Evolutionary conservation across 768 basidiomycete species (phyloP).

Genomic region (Rhizopogon vesiculosus): DNA sequence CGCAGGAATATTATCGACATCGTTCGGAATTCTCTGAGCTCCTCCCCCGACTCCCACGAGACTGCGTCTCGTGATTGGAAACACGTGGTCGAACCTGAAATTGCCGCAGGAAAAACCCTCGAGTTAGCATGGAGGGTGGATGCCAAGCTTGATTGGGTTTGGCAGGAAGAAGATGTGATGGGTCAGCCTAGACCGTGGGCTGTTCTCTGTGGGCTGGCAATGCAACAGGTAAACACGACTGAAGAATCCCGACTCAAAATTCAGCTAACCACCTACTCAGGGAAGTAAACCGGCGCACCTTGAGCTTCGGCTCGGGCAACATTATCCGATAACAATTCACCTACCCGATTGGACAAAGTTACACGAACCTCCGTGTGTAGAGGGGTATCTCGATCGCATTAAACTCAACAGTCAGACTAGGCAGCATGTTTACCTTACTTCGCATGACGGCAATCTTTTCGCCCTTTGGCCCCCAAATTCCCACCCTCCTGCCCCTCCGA

Average conservation of each 20-base stretch:
- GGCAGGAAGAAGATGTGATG: slow-evolving; percentile 62
- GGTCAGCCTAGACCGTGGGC: slow-evolving; percentile 64
- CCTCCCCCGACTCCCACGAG: slow-evolving; percentile 24
- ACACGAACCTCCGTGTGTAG: slow-evolving; percentile 74
- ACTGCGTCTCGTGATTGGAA: slow-evolving; percentile 48
- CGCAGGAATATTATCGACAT: slow-evolving; percentile 58
- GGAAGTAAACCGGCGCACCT: slow-evolving; percentile 44
- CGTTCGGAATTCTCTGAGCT: slow-evolving; percentile 51
- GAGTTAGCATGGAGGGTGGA: slow-evolving; percentile 77
- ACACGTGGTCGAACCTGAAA: slow-evolving; percentile 47
- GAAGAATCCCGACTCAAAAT: neutral
- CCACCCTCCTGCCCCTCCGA: slow-evolving; percentile 69
- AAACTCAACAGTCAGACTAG: slow-evolving; percentile 51
- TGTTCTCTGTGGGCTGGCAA: slow-evolving; percentile 70
- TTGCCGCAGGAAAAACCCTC: slow-evolving; percentile 52
- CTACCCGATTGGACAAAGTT: slow-evolving; percentile 39
- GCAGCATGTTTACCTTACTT: slow-evolving; percentile 62
- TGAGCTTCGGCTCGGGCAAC: slow-evolving; percentile 73
- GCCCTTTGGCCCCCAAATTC: slow-evolving; percentile 45
- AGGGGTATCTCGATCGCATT: slow-evolving; percentile 81
- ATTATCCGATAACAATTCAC: slow-evolving; percentile 48
- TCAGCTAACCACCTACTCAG: slow-evolving; percentile 19
- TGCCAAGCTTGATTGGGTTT: slow-evolving; percentile 83
- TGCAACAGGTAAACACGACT: slow-evolving; percentile 52
- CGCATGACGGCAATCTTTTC: slow-evolving; percentile 74